Evolutionary conservation across 495 filamentous ascomycete species (phyloP).

Genomic region (Talaromyces borbonicus): DNA sequence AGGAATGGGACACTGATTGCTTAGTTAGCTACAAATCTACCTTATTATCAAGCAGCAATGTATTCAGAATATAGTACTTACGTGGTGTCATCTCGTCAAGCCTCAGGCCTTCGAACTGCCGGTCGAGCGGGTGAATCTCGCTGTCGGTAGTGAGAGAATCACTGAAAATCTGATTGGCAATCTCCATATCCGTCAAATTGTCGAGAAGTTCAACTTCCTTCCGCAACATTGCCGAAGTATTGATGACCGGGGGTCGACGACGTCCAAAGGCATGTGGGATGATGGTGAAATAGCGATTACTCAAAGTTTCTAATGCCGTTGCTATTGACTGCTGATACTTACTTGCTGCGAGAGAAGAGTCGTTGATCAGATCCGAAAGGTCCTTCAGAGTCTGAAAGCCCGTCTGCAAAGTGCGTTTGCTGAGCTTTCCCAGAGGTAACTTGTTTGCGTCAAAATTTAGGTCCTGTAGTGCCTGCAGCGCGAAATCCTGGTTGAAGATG

Average conservation of each 20-base stretch:
- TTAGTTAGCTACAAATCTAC: background rate
- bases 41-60: background rate
- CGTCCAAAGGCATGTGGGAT: constrained; percentile 80
- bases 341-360: constrained; percentile 32
- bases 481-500: constrained; percentile 70
- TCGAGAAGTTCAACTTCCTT: constrained; percentile 69
- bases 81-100: constrained; percentile 64
- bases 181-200: constrained; percentile 71
- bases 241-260: constrained; percentile 57
- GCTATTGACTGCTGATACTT: constrained; percentile 31
- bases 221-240: constrained; percentile 44
- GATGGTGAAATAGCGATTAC: constrained; percentile 67
- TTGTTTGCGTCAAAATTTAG: constrained; percentile 71
- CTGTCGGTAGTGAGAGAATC: constrained; percentile 35
- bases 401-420: constrained; percentile 57
- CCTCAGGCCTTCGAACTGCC: constrained; percentile 57
- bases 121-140: constrained; percentile 54
- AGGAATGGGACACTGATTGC: constrained; percentile 38
- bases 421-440: constrained; percentile 73
- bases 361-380: constrained; percentile 51
- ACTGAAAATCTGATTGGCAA: constrained; percentile 70
- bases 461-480: constrained; percentile 51
- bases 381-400: constrained; percentile 70
- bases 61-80: constrained; percentile 14
- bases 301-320: constrained; percentile 46